phyloP scores from a whole-genome alignment of 2,329 filamentous ascomycete genomes.

The Alternaria tenuissima region DNA sequence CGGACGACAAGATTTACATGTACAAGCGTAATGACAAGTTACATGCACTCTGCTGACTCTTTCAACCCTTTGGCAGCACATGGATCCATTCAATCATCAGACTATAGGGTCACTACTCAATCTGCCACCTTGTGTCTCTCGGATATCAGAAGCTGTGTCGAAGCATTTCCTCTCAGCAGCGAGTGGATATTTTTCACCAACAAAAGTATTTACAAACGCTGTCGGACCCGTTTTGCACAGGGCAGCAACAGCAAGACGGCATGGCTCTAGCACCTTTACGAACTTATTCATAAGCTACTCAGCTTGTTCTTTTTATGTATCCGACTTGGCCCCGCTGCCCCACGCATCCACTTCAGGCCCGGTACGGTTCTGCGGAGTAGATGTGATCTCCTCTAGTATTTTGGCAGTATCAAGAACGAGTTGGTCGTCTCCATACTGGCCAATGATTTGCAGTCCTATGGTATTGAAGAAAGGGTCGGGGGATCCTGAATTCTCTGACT shows the following conservation, averaged over 20 bases:
- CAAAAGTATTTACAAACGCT: conserved; percentile 5
- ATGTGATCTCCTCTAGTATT: conserved; percentile 23
- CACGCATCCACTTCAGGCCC: conserved; percentile 23
- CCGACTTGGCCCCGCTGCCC: conserved; percentile 11
- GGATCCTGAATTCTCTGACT: conserved; percentile 36
- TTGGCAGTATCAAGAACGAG: conserved; percentile 67
- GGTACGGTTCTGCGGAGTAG: conserved; percentile 7
- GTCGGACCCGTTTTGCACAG: background rate
- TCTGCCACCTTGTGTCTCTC: background rate
- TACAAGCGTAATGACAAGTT: background rate
- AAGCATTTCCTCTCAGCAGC: background rate
- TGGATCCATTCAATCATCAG: background rate
- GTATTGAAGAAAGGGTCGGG: conserved; percentile 37
- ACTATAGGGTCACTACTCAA: background rate
- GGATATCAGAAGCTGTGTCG: background rate
- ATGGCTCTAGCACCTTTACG: background rate
- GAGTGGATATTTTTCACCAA: background rate
- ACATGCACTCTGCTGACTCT: background rate
- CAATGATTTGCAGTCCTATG: conserved; percentile 77
- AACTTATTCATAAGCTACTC: background rate
- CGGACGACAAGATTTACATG: too few relatives aligned
- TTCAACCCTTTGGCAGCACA: background rate
- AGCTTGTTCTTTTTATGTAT: background rate
- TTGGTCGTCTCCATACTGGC: conserved; percentile 81
- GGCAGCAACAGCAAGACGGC: background rate